Evolutionary conservation across 2,329 filamentous ascomycete species (phyloP).

Genomic region (Xylaria sp.): DNA sequence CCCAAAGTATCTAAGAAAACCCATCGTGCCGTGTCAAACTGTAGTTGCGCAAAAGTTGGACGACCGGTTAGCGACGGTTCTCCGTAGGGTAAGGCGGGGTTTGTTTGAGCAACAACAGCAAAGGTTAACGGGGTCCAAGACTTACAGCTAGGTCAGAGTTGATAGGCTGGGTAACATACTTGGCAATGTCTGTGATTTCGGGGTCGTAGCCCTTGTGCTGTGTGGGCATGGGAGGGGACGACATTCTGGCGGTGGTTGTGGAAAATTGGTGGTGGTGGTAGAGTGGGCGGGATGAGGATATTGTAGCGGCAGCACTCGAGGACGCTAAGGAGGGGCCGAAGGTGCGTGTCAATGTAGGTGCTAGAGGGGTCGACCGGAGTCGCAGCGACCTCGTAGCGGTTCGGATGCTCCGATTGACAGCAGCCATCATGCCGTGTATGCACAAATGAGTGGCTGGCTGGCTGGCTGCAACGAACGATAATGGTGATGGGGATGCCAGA

Average conservation of each 20-base stretch:
- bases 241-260: constrained; percentile 54
- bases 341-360: constrained; percentile 39
- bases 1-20: constrained; percentile 97
- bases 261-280: constrained; percentile 52
- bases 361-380: constrained; percentile 46
- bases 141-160: constrained; percentile 91
- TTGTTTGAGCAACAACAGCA: constrained; percentile 25
- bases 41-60: constrained; percentile 18
- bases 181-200: constrained; percentile 93
- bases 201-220: constrained; percentile 75
- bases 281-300: constrained; percentile 45
- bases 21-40: constrained; percentile 96
- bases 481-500: no score
- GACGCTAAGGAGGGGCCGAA: constrained; percentile 45
- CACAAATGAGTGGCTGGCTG: not conserved
- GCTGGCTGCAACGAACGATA: no score
- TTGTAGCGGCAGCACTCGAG: constrained; percentile 36
- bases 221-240: constrained; percentile 57
- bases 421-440: constrained; percentile 53
- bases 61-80: constrained; percentile 38
- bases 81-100: constrained; percentile 25
- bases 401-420: constrained; percentile 59
- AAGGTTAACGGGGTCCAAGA: constrained; percentile 27
- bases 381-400: constrained; percentile 61
- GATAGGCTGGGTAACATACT: constrained; percentile 89